phyloP scores from a whole-genome alignment of 78 protist species.

The Emiliania huxleyi region DNA sequence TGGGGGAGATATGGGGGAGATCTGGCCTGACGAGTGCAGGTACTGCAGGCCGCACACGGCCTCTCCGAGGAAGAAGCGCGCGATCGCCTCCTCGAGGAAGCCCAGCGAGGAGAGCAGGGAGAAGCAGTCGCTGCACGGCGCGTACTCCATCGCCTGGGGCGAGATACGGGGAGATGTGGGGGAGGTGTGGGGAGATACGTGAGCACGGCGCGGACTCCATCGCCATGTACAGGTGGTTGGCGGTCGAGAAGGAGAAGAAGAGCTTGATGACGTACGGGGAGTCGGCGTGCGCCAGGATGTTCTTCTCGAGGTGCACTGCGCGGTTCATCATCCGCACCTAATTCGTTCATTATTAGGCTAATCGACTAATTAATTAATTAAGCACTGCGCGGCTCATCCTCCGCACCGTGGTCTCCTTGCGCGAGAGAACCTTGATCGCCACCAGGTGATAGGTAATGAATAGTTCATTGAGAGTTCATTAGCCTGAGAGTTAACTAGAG shows the following conservation, averaged over 20 bases:
- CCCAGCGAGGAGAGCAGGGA: slow-evolving; percentile 58
- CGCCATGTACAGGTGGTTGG: slow-evolving; percentile 63
- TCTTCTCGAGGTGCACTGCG: slow-evolving; percentile 37
- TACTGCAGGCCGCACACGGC: slow-evolving; percentile 54
- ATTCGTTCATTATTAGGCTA: no score
- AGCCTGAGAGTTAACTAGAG: no score
- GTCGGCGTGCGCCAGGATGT: slow-evolving; percentile 54
- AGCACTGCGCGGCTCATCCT: no score
- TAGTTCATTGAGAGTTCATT: no score
- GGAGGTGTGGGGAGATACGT: no score
- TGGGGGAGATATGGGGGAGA: no score
- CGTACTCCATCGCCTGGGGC: slow-evolving; percentile 87
- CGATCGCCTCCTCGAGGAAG: slow-evolving; percentile 52
- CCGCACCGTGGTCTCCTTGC: no score
- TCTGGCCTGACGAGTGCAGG: slow-evolving; percentile 59
- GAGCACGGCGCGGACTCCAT: no score
- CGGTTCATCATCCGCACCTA: neutral
- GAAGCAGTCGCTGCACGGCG: slow-evolving; percentile 72
- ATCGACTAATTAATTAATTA: no score
- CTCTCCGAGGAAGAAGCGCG: slow-evolving; percentile 64
- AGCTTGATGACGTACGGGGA: slow-evolving; percentile 57
- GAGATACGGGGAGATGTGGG: no score
- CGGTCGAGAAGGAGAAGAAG: slow-evolving; percentile 57
- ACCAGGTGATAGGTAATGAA: no score
- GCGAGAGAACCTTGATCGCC: slow-evolving; percentile 7